Conservation (phyloP, 2,329 filamentous ascomycete genomes). For the Tricladium varicosporioides region DNA sequence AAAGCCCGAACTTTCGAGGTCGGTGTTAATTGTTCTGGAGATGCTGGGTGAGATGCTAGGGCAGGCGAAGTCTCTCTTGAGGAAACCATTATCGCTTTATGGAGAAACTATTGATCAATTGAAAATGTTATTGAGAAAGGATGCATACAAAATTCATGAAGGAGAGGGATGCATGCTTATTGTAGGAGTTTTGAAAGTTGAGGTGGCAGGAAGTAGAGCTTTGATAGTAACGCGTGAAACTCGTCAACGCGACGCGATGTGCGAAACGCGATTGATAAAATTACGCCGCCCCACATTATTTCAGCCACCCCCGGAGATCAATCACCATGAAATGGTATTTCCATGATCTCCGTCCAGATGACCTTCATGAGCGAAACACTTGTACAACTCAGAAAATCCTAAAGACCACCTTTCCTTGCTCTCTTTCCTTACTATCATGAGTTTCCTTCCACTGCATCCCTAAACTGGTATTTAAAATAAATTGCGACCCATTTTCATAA, state of each 20-base stretch:
- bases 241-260: neutral
- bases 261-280: conserved; percentile 1
- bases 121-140: neutral
- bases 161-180: neutral
- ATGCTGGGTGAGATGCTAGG: conserved; percentile 42
- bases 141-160: neutral
- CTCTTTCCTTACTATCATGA: neutral
- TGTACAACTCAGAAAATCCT: neutral
- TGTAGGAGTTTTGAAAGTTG: neutral
- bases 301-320: neutral
- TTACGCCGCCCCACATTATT: conserved; percentile 1
- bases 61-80: conserved; percentile 46
- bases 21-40: conserved; percentile 45
- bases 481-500: neutral
- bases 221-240: conserved; percentile 6
- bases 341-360: neutral
- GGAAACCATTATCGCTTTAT: conserved; percentile 44
- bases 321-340: neutral
- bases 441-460: neutral
- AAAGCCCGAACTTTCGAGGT: conserved; percentile 54
- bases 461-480: neutral
- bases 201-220: neutral
- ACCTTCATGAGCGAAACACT: neutral
- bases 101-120: conserved; percentile 5
- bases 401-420: neutral